Percentiles rank a stretch among this genome's conserved stretches.
Evolutionary conservation across 2,329 filamentous ascomycete species (phyloP).

Genomic region (Ceratocystis diversiconidia): DNA sequence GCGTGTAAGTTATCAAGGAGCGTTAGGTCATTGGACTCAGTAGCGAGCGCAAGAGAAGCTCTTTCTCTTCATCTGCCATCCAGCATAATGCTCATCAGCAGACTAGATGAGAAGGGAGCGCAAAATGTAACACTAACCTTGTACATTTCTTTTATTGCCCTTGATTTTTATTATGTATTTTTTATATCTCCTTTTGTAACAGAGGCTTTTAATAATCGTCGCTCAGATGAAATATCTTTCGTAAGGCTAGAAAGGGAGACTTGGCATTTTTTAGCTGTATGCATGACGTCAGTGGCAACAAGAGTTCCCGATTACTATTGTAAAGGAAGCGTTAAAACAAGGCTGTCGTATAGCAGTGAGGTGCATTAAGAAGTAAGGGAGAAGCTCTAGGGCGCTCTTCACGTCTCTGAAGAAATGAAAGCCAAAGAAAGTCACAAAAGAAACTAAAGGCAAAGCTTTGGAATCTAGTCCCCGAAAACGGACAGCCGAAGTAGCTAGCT

Average conservation of each 20-base stretch:
- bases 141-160: constrained; percentile 9
- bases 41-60: no score
- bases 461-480: neutral
- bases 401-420: neutral
- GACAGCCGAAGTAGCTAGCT: neutral
- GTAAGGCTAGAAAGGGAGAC: no score
- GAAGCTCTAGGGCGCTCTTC: no score
- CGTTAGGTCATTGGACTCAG: neutral
- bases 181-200: neutral
- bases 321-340: neutral
- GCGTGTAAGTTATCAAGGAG: neutral
- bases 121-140: constrained; percentile 15
- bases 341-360: neutral
- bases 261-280: neutral
- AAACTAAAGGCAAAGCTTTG: neutral
- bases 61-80: no score
- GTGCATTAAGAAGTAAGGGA: no score
- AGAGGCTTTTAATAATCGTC: neutral
- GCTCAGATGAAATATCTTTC: no score
- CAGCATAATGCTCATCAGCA: no score
- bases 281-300: neutral
- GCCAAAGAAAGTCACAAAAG: neutral
- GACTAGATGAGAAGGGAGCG: neutral
- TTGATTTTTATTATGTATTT: neutral
- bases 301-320: neutral